Conservation (phyloP, 768 basidiomycete species). For the Lyophyllum atratum region DNA sequence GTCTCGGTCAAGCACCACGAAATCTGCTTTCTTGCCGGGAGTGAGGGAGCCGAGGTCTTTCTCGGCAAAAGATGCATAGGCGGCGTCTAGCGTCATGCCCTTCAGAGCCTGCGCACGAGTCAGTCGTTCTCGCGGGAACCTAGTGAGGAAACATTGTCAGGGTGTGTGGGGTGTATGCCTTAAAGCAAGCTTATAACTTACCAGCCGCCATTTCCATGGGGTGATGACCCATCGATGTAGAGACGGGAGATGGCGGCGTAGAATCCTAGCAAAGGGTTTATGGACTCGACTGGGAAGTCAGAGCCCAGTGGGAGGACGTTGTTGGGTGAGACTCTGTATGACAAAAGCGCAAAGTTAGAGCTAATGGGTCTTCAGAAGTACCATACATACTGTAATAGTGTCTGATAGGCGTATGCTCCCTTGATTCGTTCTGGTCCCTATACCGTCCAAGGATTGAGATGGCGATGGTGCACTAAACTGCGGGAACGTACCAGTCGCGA, state of each 20-base stretch:
- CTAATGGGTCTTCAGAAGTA: not conserved
- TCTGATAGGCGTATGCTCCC: constrained; percentile 89
- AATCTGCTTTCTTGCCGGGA: constrained; percentile 85
- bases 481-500: constrained; percentile 56
- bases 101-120: constrained; percentile 82
- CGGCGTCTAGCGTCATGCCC: constrained; percentile 89
- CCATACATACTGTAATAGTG: constrained; percentile 60
- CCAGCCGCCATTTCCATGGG: constrained; percentile 86
- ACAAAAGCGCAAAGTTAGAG: not conserved
- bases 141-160: constrained; percentile 26
- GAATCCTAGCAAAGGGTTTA: constrained; percentile 88
- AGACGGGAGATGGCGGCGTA: constrained; percentile 86
- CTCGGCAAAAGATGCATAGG: constrained; percentile 85
- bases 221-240: constrained; percentile 57
- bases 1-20: constrained; percentile 79
- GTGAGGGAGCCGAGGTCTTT: constrained; percentile 68
- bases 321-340: constrained; percentile 48
- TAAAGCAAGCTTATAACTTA: constrained; percentile 30
- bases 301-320: constrained; percentile 79
- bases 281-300: constrained; percentile 91
- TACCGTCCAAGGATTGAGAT: not conserved
- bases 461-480: not conserved
- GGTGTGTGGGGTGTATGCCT: not conserved
- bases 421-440: constrained; percentile 69
- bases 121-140: constrained; percentile 77